Evolutionary conservation across 129 eudicot genomes (phyloP), one percentile per base, ranked within the genome.

Genomic region (Gnaphalium uliginosum): DNA sequence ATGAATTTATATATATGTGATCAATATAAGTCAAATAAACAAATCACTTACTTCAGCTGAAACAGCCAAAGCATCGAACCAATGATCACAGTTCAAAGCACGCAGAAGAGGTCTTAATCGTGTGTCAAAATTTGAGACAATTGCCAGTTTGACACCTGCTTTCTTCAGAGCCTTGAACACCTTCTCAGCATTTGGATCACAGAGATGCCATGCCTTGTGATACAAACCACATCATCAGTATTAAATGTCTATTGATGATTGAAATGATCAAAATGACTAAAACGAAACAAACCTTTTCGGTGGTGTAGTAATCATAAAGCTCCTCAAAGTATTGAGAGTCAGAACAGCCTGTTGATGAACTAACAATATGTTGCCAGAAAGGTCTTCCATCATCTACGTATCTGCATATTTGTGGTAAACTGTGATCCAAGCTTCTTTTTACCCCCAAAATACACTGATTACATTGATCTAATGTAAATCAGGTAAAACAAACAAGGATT

Each of bases 51-150:
- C 99, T 83, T 95, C 99, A 76, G 99, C 97, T 8, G 99, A 95
- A 68, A 91, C 97, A 58, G 99, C 97, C 64, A 95, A 84, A 11
- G 97, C 99, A 80, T 95, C 99, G 68, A 95, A 95, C 99, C 99
- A 95, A 84, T 95, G 89, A 64, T 95, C 99, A 69, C 99, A 91
- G 61, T 91, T 89, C 17, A 95, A 78, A 46, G 96, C 96, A 25
- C 87, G 91, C 79, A 95, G 48, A 68, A 95, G 73, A 62, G 96
- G 97, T 83, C 95, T 89, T 70, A 95, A 76, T 58, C 99, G 82
- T 2, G 99, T 95, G 68, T 95, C 99, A 70, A 95, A 95, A 84
- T 95, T 95, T 22, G 99, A 95, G 58, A 95, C 99, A 22, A 95
- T 78, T 27, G 97, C 99, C 60, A 91, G 46, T 73, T 91, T 87